Evolutionary conservation across 176 grass and related monocot genomes (phyloP).

Genomic region (Phoenix dactylifera): DNA sequence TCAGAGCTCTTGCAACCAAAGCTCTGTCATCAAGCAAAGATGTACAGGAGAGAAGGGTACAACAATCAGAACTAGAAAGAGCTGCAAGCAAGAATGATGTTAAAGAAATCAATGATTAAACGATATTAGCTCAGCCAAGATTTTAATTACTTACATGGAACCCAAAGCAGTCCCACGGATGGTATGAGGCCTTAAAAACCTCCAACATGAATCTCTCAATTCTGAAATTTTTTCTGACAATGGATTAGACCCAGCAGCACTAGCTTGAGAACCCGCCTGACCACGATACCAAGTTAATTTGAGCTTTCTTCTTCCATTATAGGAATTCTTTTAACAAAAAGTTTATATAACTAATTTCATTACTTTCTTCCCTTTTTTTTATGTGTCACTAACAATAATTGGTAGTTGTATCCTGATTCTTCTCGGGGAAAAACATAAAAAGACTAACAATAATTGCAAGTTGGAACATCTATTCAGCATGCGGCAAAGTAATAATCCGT

Average conservation of each 20-base stretch:
- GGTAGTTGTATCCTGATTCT: no score
- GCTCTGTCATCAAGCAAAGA: conserved; percentile 41
- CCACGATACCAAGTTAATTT: neutral
- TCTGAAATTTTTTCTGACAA: conserved; percentile 44
- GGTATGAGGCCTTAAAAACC: conserved; percentile 92
- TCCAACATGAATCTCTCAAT: conserved; percentile 78
- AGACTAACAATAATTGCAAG: no score
- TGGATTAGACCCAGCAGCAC: conserved; percentile 37
- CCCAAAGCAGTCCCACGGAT: conserved; percentile 93
- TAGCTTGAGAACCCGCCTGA: conserved; percentile 50
- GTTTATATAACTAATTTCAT: no score
- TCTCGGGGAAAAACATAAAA: no score
- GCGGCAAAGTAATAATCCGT: no score
- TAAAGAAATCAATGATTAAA: neutral
- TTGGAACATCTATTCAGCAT: no score
- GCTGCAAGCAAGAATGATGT: conserved; percentile 3
- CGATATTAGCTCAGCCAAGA: neutral
- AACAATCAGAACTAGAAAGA: neutral
- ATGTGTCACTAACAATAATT: no score
- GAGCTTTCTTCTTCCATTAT: no score
- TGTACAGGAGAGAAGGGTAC: neutral
- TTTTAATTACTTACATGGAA: conserved; percentile 43
- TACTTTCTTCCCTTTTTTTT: no score
- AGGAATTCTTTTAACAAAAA: no score
- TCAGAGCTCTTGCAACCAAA: conserved; percentile 84